A percentile compares a stretch with the other conserved stretches of the same genome.
Evolutionary conservation across 2,329 filamentous ascomycete species (phyloP).

Genomic region (Epichloe amarillans): DNA sequence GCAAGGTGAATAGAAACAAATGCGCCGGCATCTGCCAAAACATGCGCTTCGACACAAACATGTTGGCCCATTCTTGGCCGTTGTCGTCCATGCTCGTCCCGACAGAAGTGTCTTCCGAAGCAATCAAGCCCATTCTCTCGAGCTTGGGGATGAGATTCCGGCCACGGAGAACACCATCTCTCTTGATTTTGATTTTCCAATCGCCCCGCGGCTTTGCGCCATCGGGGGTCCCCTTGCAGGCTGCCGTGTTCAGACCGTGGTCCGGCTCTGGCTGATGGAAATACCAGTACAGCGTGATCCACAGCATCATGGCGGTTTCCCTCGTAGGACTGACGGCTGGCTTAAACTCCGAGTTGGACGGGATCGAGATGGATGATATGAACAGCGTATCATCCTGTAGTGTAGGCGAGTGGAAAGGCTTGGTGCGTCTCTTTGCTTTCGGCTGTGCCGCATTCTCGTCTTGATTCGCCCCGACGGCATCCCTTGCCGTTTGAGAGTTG

Average conservation of each 20-base stretch:
- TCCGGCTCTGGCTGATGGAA: conserved; percentile 75
- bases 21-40: conserved; percentile 91
- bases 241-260: conserved; percentile 46
- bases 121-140: conserved; percentile 81
- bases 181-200: conserved; percentile 73
- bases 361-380: conserved; percentile 83
- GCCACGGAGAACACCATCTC: conserved; percentile 78
- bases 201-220: conserved; percentile 66
- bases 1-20: conserved; percentile 76
- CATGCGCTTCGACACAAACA: conserved; percentile 67
- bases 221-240: conserved; percentile 52
- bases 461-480: conserved; percentile 3
- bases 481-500: neutral
- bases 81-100: conserved; percentile 50
- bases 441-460: conserved; percentile 14
- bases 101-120: conserved; percentile 61
- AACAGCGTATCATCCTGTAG: conserved; percentile 70
- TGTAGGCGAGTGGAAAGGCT: conserved; percentile 55
- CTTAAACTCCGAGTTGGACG: conserved; percentile 67
- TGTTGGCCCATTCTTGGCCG: conserved; percentile 55
- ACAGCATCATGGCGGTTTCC: conserved; percentile 93
- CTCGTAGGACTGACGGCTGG: conserved; percentile 68
- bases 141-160: conserved; percentile 77
- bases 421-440: conserved; percentile 14
- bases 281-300: conserved; percentile 92